A percentile compares a stretch with the other conserved stretches of the same genome.
Evolutionary conservation across 169 alveolate genomes (phyloP).

Genomic region (Eimeria sp.): DNA sequence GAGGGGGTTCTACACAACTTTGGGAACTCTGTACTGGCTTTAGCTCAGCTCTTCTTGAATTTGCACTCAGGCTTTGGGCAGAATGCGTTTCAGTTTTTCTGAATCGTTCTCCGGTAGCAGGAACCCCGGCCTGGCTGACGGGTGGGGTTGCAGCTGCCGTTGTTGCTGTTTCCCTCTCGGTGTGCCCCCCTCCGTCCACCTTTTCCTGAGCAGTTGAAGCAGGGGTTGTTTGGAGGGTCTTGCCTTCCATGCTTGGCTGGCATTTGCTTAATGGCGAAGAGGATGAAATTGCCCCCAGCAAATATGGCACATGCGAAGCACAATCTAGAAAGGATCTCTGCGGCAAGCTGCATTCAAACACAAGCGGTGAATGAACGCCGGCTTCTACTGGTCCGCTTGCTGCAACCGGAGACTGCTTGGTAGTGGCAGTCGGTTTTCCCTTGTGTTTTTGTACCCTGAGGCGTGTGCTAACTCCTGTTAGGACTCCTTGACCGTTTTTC

Average conservation of each 20-base stretch:
- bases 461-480: not conserved
- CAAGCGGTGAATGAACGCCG: slow-evolving; percentile 19
- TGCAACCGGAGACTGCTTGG: not conserved
- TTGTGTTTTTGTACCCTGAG: not conserved
- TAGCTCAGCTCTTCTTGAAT: not conserved
- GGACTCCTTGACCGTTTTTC: not conserved
- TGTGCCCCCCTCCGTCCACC: slow-evolving; percentile 8
- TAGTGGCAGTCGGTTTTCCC: not conserved
- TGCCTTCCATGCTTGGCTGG: not conserved
- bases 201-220: not conserved
- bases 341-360: not conserved
- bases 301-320: not conserved
- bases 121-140: not conserved
- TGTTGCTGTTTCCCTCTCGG: slow-evolving; percentile 69
- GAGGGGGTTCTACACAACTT: not conserved
- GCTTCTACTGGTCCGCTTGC: not conserved
- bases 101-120: not conserved
- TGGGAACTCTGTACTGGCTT: not conserved
- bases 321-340: not conserved
- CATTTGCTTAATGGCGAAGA: not conserved
- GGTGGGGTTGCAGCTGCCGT: slow-evolving; percentile 75
- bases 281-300: not conserved
- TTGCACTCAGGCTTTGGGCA: not conserved
- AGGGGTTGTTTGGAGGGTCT: not conserved
- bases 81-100: not conserved